Percentiles rank a stretch among this genome's conserved stretches.
phyloP scores from a whole-genome alignment of 83 land plant genomes.

The Diphasiastrum complanatum region DNA sequence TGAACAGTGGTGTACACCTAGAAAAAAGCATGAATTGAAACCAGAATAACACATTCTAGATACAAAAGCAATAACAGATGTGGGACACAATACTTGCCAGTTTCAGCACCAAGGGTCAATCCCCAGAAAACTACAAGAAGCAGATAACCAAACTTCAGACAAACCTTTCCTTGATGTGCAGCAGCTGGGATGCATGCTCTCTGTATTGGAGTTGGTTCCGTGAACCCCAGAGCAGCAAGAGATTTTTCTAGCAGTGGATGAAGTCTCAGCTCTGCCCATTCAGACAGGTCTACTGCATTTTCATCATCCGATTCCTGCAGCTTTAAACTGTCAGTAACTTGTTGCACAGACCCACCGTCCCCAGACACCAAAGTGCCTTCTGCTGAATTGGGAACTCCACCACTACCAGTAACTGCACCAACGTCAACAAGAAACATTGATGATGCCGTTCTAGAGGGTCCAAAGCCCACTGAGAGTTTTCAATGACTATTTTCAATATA shows the following conservation, averaged over 20 bases:
- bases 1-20: too few relatives aligned
- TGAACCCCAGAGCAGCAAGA: constrained; percentile 55
- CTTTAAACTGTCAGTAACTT: constrained; percentile 13
- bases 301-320: constrained; percentile 29
- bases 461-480: too few relatives aligned
- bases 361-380: background rate
- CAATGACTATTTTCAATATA: background rate
- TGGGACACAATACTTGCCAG: too few relatives aligned
- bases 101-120: too few relatives aligned
- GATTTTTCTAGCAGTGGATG: constrained; percentile 72
- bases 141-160: too few relatives aligned
- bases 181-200: constrained; percentile 92
- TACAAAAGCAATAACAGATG: too few relatives aligned
- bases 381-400: background rate
- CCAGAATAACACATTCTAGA: too few relatives aligned
- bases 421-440: background rate
- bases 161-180: constrained; percentile 96
- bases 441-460: too few relatives aligned
- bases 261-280: constrained; percentile 82
- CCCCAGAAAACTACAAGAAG: too few relatives aligned
- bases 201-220: constrained; percentile 88
- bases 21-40: too few relatives aligned
- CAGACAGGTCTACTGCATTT: constrained; percentile 36
- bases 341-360: background rate
- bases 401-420: background rate